Conservation (phyloP, 2,329 filamentous ascomycete species). For the Lachnellula occidentalis region DNA sequence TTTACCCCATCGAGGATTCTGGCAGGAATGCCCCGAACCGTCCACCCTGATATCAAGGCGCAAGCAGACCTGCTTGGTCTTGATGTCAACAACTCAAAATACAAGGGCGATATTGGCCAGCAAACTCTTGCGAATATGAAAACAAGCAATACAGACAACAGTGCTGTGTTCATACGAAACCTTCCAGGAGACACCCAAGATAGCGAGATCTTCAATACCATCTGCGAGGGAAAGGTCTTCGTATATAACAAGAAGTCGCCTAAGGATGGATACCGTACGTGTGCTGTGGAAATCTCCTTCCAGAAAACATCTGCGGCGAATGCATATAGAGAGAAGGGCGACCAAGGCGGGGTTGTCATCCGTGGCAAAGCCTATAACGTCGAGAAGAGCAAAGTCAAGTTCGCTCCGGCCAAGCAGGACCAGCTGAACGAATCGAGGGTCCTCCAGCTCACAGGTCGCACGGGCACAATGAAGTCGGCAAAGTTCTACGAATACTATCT, state of each 20-base stretch:
- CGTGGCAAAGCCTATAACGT: neutral
- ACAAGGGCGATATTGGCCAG: neutral
- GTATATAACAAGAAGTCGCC: slow-evolving; percentile 4
- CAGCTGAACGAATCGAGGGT: neutral
- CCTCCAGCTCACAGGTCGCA: neutral
- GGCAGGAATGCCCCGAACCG: too few species aligned
- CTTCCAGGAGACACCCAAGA: neutral
- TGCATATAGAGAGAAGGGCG: neutral
- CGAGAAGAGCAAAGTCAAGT: neutral
- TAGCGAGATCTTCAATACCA: neutral
- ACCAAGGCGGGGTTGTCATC: neutral
- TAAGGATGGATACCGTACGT: neutral
- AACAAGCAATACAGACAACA: neutral
- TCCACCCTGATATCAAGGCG: too few species aligned
- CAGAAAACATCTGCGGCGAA: slow-evolving; percentile 6
- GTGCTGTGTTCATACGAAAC: neutral
- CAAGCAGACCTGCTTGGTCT: too few species aligned
- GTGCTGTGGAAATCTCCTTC: slow-evolving; percentile 11
- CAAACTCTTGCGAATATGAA: neutral
- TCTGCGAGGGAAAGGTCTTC: slow-evolving; percentile 12
- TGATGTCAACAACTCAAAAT: too few species aligned
- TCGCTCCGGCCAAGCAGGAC: neutral
- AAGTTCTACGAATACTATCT: neutral
- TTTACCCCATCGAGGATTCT: too few species aligned
- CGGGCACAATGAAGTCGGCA: neutral